These are phyloP conservation scores for Hypoxylon lienhwacheense DNA, from an alignment of 495 filamentous ascomycete genomes.

Conservation along the genomic window DNA sequence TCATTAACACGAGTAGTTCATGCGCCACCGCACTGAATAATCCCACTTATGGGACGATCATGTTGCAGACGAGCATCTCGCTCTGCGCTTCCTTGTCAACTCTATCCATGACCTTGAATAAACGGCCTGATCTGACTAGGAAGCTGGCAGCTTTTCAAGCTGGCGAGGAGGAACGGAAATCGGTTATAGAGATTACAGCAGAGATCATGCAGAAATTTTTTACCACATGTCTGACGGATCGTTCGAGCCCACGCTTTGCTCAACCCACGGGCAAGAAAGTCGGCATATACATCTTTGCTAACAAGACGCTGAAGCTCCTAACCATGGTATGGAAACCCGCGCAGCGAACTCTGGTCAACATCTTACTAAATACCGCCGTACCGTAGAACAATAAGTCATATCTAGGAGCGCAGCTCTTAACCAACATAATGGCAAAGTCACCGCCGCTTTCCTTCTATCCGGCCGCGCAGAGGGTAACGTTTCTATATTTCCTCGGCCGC, in stretches of 20 bases:
- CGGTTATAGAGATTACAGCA: conserved; percentile 79
- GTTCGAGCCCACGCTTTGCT: conserved; percentile 60
- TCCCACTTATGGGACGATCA: conserved; percentile 71
- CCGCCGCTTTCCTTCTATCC: conserved; percentile 78
- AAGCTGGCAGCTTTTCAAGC: conserved; percentile 54
- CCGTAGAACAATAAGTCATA: conserved; percentile 61
- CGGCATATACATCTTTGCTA: conserved; percentile 88
- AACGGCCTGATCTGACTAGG: conserved; percentile 67
- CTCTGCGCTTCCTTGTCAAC: conserved; percentile 75
- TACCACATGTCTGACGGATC: conserved; percentile 85
- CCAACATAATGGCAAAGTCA: conserved; percentile 80
- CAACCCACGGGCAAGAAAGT: conserved; percentile 79
- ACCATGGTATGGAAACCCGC: conserved; percentile 62
- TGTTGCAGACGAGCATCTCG: conserved; percentile 75
- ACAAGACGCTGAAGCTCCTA: conserved; percentile 84
- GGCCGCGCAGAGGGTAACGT: conserved; percentile 86
- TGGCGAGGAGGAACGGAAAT: conserved; percentile 61
- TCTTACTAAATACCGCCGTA: conserved; percentile 10
- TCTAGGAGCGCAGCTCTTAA: conserved; percentile 81
- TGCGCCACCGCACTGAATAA: conserved; percentile 80
- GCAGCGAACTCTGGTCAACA: neutral
- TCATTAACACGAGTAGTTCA: conserved; percentile 52
- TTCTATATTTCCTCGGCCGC: conserved; percentile 91
- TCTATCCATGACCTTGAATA: conserved; percentile 77
- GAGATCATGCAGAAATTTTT: conserved; percentile 89